Conservation (phyloP, 2,329 filamentous ascomycete species). For the Elsinoe ampelina region DNA sequence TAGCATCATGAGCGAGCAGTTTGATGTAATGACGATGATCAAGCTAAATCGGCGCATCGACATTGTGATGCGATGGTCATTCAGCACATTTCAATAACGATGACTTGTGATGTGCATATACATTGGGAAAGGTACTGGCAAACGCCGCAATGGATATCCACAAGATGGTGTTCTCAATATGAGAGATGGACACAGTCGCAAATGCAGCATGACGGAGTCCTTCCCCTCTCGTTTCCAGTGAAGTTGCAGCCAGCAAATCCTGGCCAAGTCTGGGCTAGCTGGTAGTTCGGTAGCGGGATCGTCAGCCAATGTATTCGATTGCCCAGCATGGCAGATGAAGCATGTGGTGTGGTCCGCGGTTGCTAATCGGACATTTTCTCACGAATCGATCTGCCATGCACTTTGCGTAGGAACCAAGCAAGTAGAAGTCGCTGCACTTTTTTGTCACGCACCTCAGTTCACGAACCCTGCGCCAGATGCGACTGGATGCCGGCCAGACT, state of each 20-base stretch:
- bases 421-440: too few relatives aligned
- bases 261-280: background rate
- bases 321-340: background rate
- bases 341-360: background rate
- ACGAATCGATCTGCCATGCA: background rate
- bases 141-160: background rate
- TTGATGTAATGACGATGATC: background rate
- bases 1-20: too few relatives aligned
- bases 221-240: background rate
- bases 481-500: background rate
- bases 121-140: background rate
- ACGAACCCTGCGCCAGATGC: conserved; percentile 1
- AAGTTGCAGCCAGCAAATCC: background rate
- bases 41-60: background rate
- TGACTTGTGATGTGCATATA: background rate
- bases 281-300: background rate
- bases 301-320: background rate
- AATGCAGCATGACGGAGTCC: background rate
- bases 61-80: background rate
- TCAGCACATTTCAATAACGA: background rate
- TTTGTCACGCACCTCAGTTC: background rate
- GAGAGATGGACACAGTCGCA: background rate
- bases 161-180: background rate
- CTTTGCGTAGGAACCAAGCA: background rate
- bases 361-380: background rate